Evolutionary conservation across 2,329 filamentous ascomycete species (phyloP).

Genomic region (Aspergillus pseudoglaucus): DNA sequence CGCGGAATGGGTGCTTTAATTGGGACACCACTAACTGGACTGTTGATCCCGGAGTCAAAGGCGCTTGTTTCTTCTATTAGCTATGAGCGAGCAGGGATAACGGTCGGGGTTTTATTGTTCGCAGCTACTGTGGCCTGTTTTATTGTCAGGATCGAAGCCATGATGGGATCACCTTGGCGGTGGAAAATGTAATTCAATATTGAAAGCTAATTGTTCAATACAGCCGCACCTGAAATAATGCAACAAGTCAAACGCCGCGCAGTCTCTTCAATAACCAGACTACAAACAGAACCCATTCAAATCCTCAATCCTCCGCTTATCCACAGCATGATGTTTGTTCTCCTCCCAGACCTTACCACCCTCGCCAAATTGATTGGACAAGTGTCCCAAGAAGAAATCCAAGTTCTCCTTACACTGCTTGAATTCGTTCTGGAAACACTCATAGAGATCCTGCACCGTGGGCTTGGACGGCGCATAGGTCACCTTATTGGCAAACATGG

Average conservation of each 20-base stretch:
- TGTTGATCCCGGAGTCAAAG: conserved; percentile 18
- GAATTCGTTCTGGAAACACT: conserved; percentile 24
- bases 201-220: background rate
- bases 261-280: background rate
- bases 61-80: conserved; percentile 13
- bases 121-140: conserved; percentile 20
- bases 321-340: conserved; percentile 23
- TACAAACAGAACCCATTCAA: conserved; percentile 13
- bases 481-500: conserved; percentile 23
- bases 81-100: conserved; percentile 20
- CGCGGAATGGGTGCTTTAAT: conserved; percentile 32
- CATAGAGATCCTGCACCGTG: conserved; percentile 21
- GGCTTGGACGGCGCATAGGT: conserved; percentile 19
- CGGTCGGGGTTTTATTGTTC: conserved; percentile 20
- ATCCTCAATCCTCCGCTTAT: conserved; percentile 6
- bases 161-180: conserved; percentile 12
- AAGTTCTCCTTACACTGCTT: conserved; percentile 23
- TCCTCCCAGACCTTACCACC: conserved; percentile 27
- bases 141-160: conserved; percentile 23
- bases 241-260: background rate
- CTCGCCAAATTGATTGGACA: conserved; percentile 27
- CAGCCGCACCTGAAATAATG: background rate
- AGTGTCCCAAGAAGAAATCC: conserved; percentile 29
- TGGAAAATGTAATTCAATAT: conserved; percentile 15
- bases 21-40: conserved; percentile 30